Evolutionary conservation across 768 basidiomycete species (phyloP).

Genomic region (Termitomyces sp.): DNA sequence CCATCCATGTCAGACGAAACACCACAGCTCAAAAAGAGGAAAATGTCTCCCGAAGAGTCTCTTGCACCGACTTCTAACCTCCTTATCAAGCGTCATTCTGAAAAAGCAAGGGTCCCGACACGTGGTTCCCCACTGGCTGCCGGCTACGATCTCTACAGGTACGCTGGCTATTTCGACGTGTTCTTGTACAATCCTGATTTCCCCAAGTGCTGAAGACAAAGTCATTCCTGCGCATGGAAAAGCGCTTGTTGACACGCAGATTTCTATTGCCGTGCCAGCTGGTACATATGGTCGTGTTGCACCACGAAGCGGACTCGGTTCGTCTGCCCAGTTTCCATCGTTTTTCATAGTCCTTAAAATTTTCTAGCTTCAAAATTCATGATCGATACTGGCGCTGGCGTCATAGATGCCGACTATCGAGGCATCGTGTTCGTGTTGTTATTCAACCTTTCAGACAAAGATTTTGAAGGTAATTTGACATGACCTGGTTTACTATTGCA

Average conservation of each 20-base stretch:
- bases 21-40: constrained; percentile 54
- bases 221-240: constrained; percentile 85
- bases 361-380: constrained; percentile 87
- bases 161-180: background rate
- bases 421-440: constrained; percentile 88
- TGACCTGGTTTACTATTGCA: background rate
- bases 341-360: background rate
- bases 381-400: constrained; percentile 97
- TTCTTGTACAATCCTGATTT: background rate
- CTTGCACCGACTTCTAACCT: constrained; percentile 41
- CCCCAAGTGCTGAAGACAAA: constrained; percentile 74
- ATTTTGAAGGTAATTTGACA: constrained; percentile 66
- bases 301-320: constrained; percentile 92
- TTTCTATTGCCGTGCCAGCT: constrained; percentile 88
- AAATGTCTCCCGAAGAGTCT: constrained; percentile 35
- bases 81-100: constrained; percentile 80
- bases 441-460: constrained; percentile 87
- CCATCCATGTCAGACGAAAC: constrained; percentile 23
- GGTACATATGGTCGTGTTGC: constrained; percentile 97
- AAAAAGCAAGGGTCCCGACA: constrained; percentile 79
- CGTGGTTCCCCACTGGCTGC: constrained; percentile 84
- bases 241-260: constrained; percentile 84
- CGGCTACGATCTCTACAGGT: constrained; percentile 96
- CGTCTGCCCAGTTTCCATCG: constrained; percentile 19
- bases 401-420: constrained; percentile 95